Evolutionary conservation across 345 rosid genomes (phyloP).

Genomic region (Lepidium didymum): DNA sequence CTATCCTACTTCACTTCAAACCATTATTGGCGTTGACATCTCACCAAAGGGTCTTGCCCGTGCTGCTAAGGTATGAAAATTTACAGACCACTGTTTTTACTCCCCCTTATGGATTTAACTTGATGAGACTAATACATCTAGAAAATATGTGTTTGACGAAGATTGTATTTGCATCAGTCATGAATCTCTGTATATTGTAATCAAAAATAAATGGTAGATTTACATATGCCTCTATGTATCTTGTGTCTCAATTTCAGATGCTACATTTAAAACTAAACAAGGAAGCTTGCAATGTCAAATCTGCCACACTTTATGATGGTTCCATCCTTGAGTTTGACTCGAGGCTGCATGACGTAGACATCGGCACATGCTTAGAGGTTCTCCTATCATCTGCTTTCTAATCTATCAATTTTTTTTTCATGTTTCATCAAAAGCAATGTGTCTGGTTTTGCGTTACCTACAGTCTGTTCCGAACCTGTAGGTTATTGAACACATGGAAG

Average conservation of each 20-base stretch:
- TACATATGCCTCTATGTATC: not conserved
- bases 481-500: conserved; percentile 99
- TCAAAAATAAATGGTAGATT: not conserved
- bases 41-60: conserved; percentile 71
- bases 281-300: conserved; percentile 39
- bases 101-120: not conserved
- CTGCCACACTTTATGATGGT: conserved; percentile 78
- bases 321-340: conserved; percentile 71
- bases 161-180: not conserved
- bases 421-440: not conserved
- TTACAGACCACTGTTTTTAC: not conserved
- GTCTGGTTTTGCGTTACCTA: not conserved
- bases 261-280: conserved; percentile 68
- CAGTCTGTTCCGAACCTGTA: conserved; percentile 7
- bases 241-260: conserved; percentile 44
- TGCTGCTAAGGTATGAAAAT: conserved; percentile 75
- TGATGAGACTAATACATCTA: not conserved
- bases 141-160: not conserved
- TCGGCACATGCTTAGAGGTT: conserved; percentile 96
- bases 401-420: not conserved
- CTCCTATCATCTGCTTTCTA: not conserved
- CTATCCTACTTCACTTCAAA: conserved; percentile 60
- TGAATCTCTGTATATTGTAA: not conserved
- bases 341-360: conserved; percentile 59
- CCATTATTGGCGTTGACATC: conserved; percentile 76